Evolutionary conservation across 2,329 filamentous ascomycete genomes (phyloP), one percentile per base, ranked within the genome.

Genomic region (Colletotrichum musae): DNA sequence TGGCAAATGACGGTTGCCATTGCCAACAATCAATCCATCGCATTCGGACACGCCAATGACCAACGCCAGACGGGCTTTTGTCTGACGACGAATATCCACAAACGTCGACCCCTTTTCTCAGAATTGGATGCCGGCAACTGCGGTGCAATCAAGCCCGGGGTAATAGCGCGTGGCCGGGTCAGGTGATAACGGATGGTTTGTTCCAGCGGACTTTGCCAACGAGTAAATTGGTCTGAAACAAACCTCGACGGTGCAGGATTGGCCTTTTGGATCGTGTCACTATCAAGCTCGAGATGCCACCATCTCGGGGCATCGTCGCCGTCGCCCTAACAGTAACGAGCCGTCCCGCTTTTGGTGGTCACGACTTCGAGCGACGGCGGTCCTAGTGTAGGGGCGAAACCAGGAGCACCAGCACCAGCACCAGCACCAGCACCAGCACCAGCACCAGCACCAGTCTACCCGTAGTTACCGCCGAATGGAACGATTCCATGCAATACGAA

Each of bases 281-380:
- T 39, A 32, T 36, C 58, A 41, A 26, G 36, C 52, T 21, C 36
- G n/a, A 39, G 64, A 28, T 24, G 26, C 43, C 10, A 26, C 4
- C n/a, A 21, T 47, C 7, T 16, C 10, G 48, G 24, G n/a, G 21
- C 16, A 10, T 24, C 26, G 16, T 68, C 36, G 53, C 45, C 36
- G 15, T 68, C 45, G 53, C 45, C 36, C 60, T 48, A 64, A 18
- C 18, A 18, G 18, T 18, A 18, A 64, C 65, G 60, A 64, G 13
- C 65, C 65, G 65, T 58, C 48, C 65, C 65, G 65, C 32, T n/a
- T 36, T 18, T 26, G 13, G n/a, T 64, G 60, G 65, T 39, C 6
- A 48, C 13, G n/a, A 41, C 45, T 16, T 48, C 32, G 32, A 47
- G 18, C 52, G 58, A 28, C 59, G 36, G 36, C 26, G 24, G 26